Percentiles rank a stretch among this genome's conserved stretches.
Conservation (phyloP, 306 rosid species). For the Prunus salicina region DNA sequence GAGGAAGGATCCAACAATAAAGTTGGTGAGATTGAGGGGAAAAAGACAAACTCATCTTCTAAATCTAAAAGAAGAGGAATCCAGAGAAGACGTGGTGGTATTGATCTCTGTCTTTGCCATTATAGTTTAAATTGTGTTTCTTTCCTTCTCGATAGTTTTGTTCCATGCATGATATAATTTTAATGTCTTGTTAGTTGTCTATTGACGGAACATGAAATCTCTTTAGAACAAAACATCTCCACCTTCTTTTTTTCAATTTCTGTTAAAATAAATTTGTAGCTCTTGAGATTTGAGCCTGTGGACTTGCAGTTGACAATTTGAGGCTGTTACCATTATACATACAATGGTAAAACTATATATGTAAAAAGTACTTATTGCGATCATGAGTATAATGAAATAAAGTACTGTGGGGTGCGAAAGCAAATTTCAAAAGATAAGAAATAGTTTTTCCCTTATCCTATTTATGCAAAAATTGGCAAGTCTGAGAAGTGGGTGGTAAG, state of each 20-base stretch:
- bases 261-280: not conserved
- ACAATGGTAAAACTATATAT: not conserved
- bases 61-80: conserved; percentile 62
- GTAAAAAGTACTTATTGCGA: not conserved
- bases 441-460: not conserved
- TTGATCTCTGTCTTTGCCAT: not conserved
- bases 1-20: conserved; percentile 38
- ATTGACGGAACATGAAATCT: not conserved
- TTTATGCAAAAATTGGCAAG: not conserved
- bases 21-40: conserved; percentile 42
- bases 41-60: conserved; percentile 55
- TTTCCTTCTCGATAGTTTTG: not conserved
- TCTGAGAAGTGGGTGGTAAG: not conserved
- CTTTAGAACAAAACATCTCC: not conserved
- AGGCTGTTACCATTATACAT: not conserved
- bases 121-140: conserved; percentile 6
- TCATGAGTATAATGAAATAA: not conserved
- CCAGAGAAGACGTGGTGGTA: conserved; percentile 52
- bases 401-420: not conserved
- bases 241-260: not conserved
- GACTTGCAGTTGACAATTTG: not conserved
- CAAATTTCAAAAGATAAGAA: not conserved
- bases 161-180: not conserved
- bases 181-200: not conserved
- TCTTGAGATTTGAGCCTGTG: not conserved